Conservation (phyloP, 768 basidiomycete species). For the Leccinum subtestaceum region DNA sequence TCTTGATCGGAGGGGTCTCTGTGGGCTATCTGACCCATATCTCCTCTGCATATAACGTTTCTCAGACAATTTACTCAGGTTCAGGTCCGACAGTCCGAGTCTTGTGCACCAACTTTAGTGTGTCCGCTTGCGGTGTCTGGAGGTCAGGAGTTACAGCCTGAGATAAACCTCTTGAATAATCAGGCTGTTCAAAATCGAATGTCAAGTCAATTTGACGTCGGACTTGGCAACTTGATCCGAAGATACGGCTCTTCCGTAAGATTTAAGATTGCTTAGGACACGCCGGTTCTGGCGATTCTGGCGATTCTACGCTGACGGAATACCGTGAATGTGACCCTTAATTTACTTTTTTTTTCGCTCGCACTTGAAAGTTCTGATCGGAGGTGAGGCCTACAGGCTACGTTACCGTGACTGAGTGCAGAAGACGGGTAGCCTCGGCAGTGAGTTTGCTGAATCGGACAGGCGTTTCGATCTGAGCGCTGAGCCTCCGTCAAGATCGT, state of each 20-base stretch:
- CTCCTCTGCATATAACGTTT: neutral
- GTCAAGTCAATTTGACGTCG: no score
- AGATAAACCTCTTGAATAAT: neutral
- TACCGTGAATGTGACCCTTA: no score
- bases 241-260: neutral
- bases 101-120: neutral
- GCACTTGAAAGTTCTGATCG: neutral
- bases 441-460: neutral
- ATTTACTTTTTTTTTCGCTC: neutral
- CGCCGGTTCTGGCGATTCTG: no score
- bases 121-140: neutral
- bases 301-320: no score
- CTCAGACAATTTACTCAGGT: neutral
- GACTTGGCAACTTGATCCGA: neutral
- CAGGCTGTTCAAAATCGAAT: neutral
- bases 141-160: neutral
- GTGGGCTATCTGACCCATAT: neutral
- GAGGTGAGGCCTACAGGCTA: neutral
- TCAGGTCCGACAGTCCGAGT: neutral
- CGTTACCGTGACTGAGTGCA: neutral
- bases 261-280: no score
- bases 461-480: neutral
- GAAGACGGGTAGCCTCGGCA: no score
- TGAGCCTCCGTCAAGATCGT: neutral
- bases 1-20: neutral